phyloP scores from a whole-genome alignment of 192 early-diverging fungal species.

The Entomortierella lignicola region DNA sequence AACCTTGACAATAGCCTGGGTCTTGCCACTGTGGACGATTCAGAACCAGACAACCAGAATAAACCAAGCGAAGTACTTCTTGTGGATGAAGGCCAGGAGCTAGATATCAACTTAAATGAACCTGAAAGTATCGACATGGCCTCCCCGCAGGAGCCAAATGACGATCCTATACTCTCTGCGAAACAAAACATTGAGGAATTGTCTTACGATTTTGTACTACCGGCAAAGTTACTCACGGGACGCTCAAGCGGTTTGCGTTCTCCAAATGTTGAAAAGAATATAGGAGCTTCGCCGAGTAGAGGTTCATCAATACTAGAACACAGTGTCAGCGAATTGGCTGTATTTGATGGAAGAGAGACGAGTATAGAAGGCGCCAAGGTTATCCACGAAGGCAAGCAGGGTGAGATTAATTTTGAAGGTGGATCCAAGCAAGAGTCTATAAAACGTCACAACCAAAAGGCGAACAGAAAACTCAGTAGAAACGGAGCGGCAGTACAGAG shows the following conservation, averaged over 20 bases:
- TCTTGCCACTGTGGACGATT: no score
- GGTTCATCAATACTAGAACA: not conserved
- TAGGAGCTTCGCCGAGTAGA: not conserved
- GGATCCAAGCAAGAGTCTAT: no score
- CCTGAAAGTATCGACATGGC: no score
- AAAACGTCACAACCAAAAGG: no score
- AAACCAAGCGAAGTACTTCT: no score
- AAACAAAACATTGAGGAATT: not conserved
- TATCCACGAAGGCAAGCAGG: not conserved
- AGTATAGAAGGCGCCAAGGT: not conserved
- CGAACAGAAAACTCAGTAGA: not conserved
- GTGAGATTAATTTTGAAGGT: not conserved
- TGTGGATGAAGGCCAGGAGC: not conserved
- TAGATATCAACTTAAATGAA: no score
- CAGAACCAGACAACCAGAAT: no score
- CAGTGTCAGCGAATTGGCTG: no score
- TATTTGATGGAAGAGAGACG: no score
- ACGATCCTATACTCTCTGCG: not conserved
- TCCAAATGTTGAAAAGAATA: not conserved
- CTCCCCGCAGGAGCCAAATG: no score
- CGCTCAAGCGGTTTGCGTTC: no score
- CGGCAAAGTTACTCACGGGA: not conserved
- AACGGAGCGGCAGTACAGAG: not conserved
- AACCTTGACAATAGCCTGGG: no score
- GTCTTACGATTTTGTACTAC: not conserved